A percentile compares a stretch with the other conserved stretches of the same genome.
Evolutionary conservation across 331 rosid species (phyloP).

Genomic region (Quercus phellos): DNA sequence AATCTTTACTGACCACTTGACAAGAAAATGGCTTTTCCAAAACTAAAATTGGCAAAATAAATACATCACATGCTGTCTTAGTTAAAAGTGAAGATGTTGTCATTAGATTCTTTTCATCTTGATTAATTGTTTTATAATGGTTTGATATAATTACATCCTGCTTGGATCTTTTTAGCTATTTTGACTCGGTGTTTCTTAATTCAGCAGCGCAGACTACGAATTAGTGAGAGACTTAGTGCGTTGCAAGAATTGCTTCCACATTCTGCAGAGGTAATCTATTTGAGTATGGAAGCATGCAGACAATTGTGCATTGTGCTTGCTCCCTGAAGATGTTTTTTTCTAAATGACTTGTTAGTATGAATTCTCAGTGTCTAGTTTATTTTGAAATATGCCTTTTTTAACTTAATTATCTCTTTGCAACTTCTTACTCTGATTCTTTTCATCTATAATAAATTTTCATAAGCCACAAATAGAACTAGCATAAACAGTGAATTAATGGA

Average conservation of each 20-base stretch:
- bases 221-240: slow-evolving; percentile 56
- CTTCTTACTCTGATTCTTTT: not conserved
- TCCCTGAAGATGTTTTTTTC: not conserved
- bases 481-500: not conserved
- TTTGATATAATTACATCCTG: not conserved
- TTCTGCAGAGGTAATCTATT: slow-evolving; percentile 49
- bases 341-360: not conserved
- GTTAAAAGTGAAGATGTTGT: slow-evolving; percentile 16
- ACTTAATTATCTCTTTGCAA: not conserved
- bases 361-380: not conserved
- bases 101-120: slow-evolving; percentile 1
- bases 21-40: not conserved
- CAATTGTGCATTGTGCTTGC: not conserved
- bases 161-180: slow-evolving; percentile 7
- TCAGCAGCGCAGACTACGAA: slow-evolving; percentile 68
- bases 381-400: not conserved
- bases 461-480: not conserved
- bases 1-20: not conserved
- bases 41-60: slow-evolving; percentile 2
- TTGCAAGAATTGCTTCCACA: slow-evolving; percentile 70
- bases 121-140: not conserved
- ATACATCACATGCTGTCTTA: not conserved
- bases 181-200: slow-evolving; percentile 16
- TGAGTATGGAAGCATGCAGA: not conserved
- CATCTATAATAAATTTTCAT: not conserved